Conservation (phyloP, 1,284 basidiomycete species). For the Earliella scabrosa region DNA sequence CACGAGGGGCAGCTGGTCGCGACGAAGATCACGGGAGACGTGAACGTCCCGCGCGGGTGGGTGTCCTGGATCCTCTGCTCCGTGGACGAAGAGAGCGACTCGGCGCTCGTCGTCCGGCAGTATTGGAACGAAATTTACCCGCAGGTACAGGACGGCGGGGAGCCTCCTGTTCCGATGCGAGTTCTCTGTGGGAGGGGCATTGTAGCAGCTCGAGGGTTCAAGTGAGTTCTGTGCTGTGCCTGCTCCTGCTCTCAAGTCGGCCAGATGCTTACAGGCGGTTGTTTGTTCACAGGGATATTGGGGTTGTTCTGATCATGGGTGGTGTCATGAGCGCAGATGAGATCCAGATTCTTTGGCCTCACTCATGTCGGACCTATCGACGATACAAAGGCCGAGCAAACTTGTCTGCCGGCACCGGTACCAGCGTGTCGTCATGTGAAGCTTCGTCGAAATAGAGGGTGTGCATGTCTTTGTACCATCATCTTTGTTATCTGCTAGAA, state of each 20-base stretch:
- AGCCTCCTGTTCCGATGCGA: not conserved
- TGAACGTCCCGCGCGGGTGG: constrained; percentile 25
- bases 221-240: not conserved
- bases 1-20: constrained; percentile 11
- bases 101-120: not conserved
- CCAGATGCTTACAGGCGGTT: not conserved
- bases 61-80: constrained; percentile 17
- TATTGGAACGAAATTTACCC: constrained; percentile 4
- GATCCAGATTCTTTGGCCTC: constrained; percentile 21
- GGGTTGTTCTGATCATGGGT: constrained; percentile 8
- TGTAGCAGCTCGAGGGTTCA: constrained; percentile 12
- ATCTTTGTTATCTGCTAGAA: no score
- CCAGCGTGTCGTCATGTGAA: no score
- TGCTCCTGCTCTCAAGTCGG: not conserved
- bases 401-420: no score
- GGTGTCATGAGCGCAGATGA: constrained; percentile 15
- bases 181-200: constrained; percentile 4
- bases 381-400: constrained; percentile 15
- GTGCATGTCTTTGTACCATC: no score
- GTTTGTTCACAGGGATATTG: constrained; percentile 4
- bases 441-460: no score
- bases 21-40: constrained; percentile 27
- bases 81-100: constrained; percentile 2
- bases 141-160: not conserved
- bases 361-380: constrained; percentile 15